Evolutionary conservation across 345 rosid species (phyloP).

Genomic region (Stellera chamaejasme): DNA sequence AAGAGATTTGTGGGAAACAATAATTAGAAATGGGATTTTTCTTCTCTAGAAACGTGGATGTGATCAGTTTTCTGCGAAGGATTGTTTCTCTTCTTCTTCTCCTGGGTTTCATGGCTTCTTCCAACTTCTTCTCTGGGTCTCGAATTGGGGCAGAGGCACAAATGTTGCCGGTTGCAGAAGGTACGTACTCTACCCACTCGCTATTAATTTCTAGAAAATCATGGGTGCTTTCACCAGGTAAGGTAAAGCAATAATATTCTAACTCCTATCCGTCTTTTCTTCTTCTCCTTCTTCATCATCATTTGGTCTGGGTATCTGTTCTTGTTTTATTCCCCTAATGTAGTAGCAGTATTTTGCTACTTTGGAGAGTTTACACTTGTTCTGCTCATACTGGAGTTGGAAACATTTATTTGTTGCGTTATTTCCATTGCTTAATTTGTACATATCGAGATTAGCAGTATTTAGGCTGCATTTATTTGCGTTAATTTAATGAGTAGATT

Average conservation of each 20-base stretch:
- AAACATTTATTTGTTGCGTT: no score
- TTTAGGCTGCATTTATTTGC: no score
- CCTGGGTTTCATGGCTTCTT: constrained; percentile 20
- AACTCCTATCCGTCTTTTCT: no score
- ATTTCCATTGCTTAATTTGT: no score
- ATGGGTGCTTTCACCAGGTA: no score
- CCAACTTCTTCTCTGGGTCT: constrained; percentile 21
- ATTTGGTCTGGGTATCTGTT: not conserved
- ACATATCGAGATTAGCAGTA: no score
- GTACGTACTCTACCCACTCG: constrained; percentile 12
- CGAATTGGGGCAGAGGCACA: constrained; percentile 35
- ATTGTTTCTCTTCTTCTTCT: constrained; percentile 15
- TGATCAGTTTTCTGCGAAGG: constrained; percentile 1
- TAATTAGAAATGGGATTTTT: constrained; percentile 22
- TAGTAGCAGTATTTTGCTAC: constrained; percentile 2
- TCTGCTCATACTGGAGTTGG: no score
- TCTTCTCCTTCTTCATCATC: not conserved
- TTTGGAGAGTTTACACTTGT: not conserved
- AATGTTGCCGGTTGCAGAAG: constrained; percentile 51
- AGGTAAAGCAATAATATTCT: no score
- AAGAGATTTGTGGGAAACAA: not conserved
- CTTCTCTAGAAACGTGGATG: constrained; percentile 4
- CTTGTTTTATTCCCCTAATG: constrained; percentile 7
- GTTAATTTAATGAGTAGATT: no score
- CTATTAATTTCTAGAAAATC: no score